Evolutionary conservation across 306 rosid species (phyloP), one percentile per base, ranked within the genome.

Genomic region (Dalbergia cochinchinensis): DNA sequence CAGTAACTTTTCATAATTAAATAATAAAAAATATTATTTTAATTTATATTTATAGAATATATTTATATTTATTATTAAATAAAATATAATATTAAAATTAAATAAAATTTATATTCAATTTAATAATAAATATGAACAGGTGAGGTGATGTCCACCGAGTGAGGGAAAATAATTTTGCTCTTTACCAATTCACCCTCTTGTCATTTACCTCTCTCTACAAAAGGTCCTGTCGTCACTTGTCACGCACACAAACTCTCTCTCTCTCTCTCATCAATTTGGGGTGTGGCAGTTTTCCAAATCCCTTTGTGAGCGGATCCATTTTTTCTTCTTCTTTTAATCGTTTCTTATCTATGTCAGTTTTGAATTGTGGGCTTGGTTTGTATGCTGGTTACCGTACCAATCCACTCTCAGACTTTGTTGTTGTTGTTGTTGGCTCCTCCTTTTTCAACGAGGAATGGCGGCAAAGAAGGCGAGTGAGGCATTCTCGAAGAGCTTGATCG

Each of bases 401-500:
- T 72, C 69, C 81, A 57, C 6, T 47, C n/a, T 53, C 59, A 16
- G 31, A 16, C 64, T 42, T 42, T 7, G 54, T 48, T 3, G 16
- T 13, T 48, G 54, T 48, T 41, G 45, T 7, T 42, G 47, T 4
- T 37, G 41, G 41, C 41, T 37, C 7, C 62, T 63, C 57, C 63
- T n/a, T 8, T 55, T 10, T 8, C 12, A 7, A 2, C 50, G 12
- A 10, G 6, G 65, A 68, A 93, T 91, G 97, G 97, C 96, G 67
- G 92, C 81, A 35, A 92, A 80, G 83, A 94, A 86, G 75, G 90
- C 89, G 5, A 77, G 44, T 37, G 94, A 94, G 63, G 8, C 90
- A 7, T 89, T 92, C 41, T 84, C 96, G 11, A 94, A 90, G 83
- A 76, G 82, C 10, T 66, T 94, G 88, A 66, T 86, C 9, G 93